These are phyloP conservation scores for Cyphellophora attinorum DNA, from an alignment of 2,329 filamentous ascomycete genomes.

Conservation along the genomic window DNA sequence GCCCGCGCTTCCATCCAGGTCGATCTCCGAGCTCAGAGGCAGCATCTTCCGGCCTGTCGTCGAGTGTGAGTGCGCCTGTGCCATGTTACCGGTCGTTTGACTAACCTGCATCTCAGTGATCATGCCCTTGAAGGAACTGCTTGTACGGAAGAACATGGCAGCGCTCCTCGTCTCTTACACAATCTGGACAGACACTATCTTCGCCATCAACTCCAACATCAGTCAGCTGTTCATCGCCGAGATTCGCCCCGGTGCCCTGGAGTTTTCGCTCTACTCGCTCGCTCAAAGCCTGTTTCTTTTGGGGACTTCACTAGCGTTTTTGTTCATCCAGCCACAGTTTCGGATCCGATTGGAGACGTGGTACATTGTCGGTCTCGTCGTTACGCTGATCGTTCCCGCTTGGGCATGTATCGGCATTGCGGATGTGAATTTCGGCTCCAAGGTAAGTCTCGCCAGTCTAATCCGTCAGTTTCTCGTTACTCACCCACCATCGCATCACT, in stretches of 20 bases:
- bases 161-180: constrained; percentile 3
- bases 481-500: constrained; percentile 2
- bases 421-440: constrained; percentile 2
- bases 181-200: constrained; percentile 2
- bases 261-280: constrained; percentile 3
- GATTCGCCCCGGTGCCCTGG: background rate
- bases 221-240: constrained; percentile 2
- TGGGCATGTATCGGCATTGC: constrained; percentile 5
- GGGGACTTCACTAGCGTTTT: background rate
- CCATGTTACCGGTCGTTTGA: too few relatives aligned
- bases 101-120: constrained; percentile 1
- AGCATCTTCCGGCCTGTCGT: background rate
- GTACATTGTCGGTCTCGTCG: constrained; percentile 68
- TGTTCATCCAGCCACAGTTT: constrained; percentile 25
- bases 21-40: background rate
- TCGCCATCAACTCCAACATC: constrained; percentile 1
- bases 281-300: background rate
- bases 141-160: background rate
- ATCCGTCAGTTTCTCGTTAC: background rate
- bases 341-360: constrained; percentile 39
- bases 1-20: background rate
- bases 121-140: constrained; percentile 1
- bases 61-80: background rate
- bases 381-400: constrained; percentile 33
- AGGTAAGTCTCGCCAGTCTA: constrained; percentile 1